Evolutionary conservation across 441 rosid species (phyloP).

Genomic region (Populus hybrid): DNA sequence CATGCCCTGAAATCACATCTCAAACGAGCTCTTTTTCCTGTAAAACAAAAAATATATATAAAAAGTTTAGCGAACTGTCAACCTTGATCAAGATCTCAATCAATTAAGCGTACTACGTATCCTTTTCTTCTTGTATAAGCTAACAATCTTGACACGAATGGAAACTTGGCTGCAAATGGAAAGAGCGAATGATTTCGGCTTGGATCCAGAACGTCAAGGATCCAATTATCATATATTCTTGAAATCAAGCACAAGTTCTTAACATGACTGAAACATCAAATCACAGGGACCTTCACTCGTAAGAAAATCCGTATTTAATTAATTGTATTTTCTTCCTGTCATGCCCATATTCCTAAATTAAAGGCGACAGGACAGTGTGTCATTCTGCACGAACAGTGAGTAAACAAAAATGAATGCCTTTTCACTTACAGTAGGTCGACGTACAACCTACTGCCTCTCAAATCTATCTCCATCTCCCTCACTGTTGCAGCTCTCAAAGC

Average conservation of each 20-base stretch:
- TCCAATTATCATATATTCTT: no score
- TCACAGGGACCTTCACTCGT: not conserved
- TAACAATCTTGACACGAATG: no score
- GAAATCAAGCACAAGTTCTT: no score
- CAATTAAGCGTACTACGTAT: not conserved
- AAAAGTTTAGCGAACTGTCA: not conserved
- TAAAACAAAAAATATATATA: no score
- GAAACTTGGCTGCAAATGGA: not conserved
- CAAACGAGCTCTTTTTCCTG: no score
- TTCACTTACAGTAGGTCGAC: not conserved
- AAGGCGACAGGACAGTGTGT: slow-evolving; percentile 4
- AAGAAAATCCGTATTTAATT: not conserved
- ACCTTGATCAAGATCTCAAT: no score
- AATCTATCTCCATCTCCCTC: no score
- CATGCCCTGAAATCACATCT: no score
- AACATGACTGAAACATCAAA: not conserved
- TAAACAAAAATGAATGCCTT: slow-evolving; percentile 12
- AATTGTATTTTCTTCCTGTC: not conserved
- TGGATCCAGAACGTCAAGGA: no score
- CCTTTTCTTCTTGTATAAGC: not conserved
- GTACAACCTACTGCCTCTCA: no score
- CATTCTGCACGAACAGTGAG: slow-evolving; percentile 15
- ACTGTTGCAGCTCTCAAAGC: no score
- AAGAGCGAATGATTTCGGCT: not conserved
- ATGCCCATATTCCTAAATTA: slow-evolving; percentile 6